Percentiles rank a stretch among this genome's conserved stretches.
phyloP scores from a whole-genome alignment of 441 rosid genomes.

The Rhodomyrtus psidioides region DNA sequence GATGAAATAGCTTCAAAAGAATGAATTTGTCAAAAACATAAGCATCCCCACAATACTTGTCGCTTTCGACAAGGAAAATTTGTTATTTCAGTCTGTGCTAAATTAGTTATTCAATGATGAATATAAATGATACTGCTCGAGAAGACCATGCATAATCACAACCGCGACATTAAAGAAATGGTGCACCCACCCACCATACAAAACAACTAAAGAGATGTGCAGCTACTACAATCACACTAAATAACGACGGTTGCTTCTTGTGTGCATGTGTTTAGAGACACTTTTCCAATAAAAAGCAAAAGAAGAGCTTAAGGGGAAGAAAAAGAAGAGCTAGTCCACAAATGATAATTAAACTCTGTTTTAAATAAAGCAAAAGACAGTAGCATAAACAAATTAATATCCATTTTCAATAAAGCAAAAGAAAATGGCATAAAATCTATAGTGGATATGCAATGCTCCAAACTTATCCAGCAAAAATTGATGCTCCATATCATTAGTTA shows the following conservation, averaged over 20 bases:
- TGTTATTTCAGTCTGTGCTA: not conserved
- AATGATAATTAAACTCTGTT: not conserved
- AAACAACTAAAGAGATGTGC: not conserved
- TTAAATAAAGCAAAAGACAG: not conserved
- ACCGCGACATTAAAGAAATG: not conserved
- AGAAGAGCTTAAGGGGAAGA: not conserved
- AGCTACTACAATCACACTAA: not conserved
- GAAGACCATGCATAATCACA: not conserved
- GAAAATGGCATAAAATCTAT: not conserved
- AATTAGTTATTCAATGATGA: not conserved
- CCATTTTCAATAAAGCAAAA: not conserved
- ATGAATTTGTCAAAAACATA: not conserved
- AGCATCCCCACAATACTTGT: not conserved
- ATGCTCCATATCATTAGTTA: not conserved
- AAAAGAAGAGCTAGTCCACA: not conserved
- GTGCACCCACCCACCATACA: too few relatives aligned
- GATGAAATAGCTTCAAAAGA: constrained; percentile 59
- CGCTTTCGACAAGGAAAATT: not conserved
- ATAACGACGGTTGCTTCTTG: not conserved
- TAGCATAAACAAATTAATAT: not conserved
- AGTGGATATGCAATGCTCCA: not conserved
- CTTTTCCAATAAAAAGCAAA: not conserved
- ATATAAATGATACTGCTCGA: not conserved
- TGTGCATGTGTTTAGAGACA: not conserved
- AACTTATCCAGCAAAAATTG: not conserved